Evolutionary conservation across 768 basidiomycete species (phyloP), one percentile per base, ranked within the genome.

Genomic region (Kwoniella botswanensis): DNA sequence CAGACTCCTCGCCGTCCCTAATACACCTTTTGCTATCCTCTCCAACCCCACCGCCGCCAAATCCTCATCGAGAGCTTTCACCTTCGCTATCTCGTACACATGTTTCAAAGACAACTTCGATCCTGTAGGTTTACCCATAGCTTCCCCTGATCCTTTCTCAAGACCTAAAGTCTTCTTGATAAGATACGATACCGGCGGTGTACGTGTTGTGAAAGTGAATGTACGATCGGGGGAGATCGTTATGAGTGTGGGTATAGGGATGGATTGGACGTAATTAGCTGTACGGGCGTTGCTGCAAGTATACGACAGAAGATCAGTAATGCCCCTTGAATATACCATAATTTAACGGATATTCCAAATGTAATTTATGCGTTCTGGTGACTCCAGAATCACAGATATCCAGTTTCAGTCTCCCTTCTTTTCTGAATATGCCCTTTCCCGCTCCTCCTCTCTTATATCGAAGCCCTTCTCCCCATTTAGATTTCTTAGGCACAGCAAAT

Each of bases 71-170:
- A 88, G 89, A 64, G 89, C 88, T 86, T 99, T 99, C 84, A 99
- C 92, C 88, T 93, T 96, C 46, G 96, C 93, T 82, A 99, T 97
- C 87, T 98, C 97, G 84, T 94, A 98, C 82, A 98, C 88, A 87
- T 98, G 95, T 87, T 99, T 99, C 79, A 98, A 88, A 81, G 89
- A 92, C 21, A 70, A 43, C 57, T 92, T 93, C 61, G 91, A 93
- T 71, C 89, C 64, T 55, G 68, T 58, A 41, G 53, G 70, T 46
- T 71, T 71, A n/a, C 50, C 67, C 65, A 67, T 60, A 50, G 67
- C 53, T 53, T 73, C 69, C 55, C 89, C 92, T 58, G 93, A 89
- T 17, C 94, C 96, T 85, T 94, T 94, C 80, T 93, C 92, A 79
- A 98, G 89, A 15, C 91, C 92, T 54, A 93, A 90, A 52, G 92